These are phyloP conservation scores for Cryptococcus sp. DNA, from an alignment of 1,284 basidiomycete genomes.

Conservation along the genomic window DNA sequence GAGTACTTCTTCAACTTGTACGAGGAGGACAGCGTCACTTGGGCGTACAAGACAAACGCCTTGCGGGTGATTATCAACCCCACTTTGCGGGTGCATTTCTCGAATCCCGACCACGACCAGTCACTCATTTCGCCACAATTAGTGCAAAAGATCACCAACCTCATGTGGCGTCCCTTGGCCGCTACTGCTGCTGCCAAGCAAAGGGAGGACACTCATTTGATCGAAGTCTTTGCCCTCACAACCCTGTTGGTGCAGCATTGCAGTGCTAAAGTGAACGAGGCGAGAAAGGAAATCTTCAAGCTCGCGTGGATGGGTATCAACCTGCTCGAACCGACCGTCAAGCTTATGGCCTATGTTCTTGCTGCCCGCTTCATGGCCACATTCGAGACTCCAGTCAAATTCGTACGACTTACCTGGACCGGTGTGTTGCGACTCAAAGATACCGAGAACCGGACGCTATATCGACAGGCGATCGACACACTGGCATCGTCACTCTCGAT, in stretches of 20 bases:
- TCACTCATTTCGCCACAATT: conserved; percentile 38
- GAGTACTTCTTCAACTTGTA: conserved; percentile 85
- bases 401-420: conserved; percentile 91
- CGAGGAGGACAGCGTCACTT: conserved; percentile 65
- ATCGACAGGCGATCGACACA: conserved; percentile 86
- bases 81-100: conserved; percentile 75
- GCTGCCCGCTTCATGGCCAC: conserved; percentile 92
- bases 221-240: conserved; percentile 89
- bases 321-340: conserved; percentile 68
- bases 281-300: conserved; percentile 92
- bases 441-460: conserved; percentile 73
- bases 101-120: conserved; percentile 47
- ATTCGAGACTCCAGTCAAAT: conserved; percentile 89
- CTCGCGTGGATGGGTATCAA: conserved; percentile 90
- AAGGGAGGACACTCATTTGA: conserved; percentile 63
- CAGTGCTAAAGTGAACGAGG: conserved; percentile 71
- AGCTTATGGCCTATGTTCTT: conserved; percentile 90
- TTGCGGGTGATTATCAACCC: conserved; percentile 89
- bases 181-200: conserved; percentile 35
- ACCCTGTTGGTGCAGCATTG: conserved; percentile 87
- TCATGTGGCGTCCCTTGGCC: conserved; percentile 48
- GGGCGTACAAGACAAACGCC: conserved; percentile 81
- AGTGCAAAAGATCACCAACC: conserved; percentile 39
- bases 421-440: conserved; percentile 80
- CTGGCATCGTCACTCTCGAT: conserved; percentile 81